Evolutionary conservation across 148 eudicot species (phyloP), one percentile per base, ranked within the genome.

Genomic region (Fallopia convolvulus): DNA sequence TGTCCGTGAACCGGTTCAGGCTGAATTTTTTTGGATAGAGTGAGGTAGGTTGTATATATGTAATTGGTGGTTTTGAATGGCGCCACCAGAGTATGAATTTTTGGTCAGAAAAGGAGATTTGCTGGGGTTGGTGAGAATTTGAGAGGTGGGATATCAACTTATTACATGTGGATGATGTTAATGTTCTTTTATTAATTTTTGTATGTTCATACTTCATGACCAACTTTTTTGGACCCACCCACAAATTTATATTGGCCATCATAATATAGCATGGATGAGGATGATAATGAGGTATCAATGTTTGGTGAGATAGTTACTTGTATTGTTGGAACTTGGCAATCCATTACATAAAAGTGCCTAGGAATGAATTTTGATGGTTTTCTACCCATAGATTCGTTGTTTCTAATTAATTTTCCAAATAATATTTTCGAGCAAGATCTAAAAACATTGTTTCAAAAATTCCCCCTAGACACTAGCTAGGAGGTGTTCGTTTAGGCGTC

Each of bases 271-370:
- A 23, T 18, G 60, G 60, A n/a, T 53, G 60, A 6, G 23, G 21
- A 12, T 8, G 39, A 21, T 63, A 30, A 63, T 63, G 70, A 26
- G 72, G 41, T 36, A 36, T 66, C 44, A 66, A 66, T 36, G 72
- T 66, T 66, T 66, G 72, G 72, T 66, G 44, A 66, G 72, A 66
- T 66, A 36, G 72, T 32, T 32, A 66, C 72, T 66, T 33, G 0
- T 66, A 36, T 66, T 33, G 72, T 65, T 65, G 30, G 26, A 20
- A 56, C 4, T 56, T 6, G 18, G n/a, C n/a, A 8, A 56, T 18
- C 63, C 10, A n/a, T 53, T 9, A 60, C 60, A n/a, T 53, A 2
- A 2, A 47, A 47, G 11, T 47, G 8, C n/a, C 60, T n/a, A 6
- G 32, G 17, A 18, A 61, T 1, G 14, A 61, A 61, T 10, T 55